These are phyloP conservation scores for Tolypocladium tropicale DNA, from an alignment of 2,329 filamentous ascomycete genomes.

Conservation along the genomic window DNA sequence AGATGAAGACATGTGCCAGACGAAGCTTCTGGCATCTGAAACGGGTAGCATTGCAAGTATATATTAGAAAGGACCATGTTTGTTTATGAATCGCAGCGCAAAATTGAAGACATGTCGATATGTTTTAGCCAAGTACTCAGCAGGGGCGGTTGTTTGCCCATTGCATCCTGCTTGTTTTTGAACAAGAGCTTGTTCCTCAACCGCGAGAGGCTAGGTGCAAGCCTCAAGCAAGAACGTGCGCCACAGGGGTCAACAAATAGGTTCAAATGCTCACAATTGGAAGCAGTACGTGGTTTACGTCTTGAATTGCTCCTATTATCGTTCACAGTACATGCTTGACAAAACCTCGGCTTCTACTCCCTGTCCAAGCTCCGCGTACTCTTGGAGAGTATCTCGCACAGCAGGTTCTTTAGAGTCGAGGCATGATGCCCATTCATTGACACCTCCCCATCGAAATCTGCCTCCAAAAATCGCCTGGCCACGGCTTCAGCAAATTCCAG, in stretches of 20 bases:
- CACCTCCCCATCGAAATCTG: conserved; percentile 6
- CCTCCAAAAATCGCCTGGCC: conserved; percentile 46
- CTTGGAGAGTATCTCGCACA: conserved; percentile 6
- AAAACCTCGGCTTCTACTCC: not conserved
- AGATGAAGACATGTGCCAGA: not conserved
- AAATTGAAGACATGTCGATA: no score
- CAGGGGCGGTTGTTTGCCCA: no score
- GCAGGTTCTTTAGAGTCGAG: conserved; percentile 3
- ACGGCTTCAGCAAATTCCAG: conserved; percentile 57
- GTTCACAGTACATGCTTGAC: not conserved
- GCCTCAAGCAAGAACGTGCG: not conserved
- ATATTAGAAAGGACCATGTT: no score
- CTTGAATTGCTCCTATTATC: no score
- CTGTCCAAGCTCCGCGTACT: not conserved
- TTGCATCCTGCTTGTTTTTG: not conserved
- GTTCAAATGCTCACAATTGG: not conserved
- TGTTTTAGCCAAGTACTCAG: no score
- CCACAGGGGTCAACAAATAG: not conserved
- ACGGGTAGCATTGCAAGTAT: not conserved
- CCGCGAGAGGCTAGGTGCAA: no score
- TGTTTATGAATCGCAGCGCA: no score
- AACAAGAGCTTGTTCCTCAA: not conserved
- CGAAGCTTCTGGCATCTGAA: not conserved
- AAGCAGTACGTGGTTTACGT: no score
- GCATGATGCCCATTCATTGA: not conserved